Evolutionary conservation across 2,329 filamentous ascomycete genomes (phyloP), one percentile per base, ranked within the genome.

Genomic region (Verticillium longisporum): DNA sequence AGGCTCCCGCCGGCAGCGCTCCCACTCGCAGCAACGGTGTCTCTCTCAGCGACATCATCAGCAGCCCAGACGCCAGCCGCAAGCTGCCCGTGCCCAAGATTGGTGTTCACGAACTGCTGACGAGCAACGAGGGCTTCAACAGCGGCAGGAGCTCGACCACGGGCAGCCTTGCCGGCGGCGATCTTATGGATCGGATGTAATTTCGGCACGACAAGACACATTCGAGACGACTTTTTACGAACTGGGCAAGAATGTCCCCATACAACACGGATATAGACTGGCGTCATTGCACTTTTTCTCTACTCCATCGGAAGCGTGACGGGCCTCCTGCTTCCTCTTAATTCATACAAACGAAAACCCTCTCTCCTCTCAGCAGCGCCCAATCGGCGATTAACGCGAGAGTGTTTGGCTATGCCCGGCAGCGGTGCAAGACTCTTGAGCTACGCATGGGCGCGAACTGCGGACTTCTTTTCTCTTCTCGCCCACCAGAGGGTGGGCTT

Each of bases 31-130:
- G 83, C 67, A 84, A 81, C 61, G 92, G 92, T 50, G 85, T 96
- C 61, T 90, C 91, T 45, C 88, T 98, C 68, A 90, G 88, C 62
- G 94, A 98, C 73, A 98, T 98, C 70, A 95, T 98, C 79, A 92
- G 89, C 71, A 88, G 89, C 67, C 85, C 92, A 1, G 93, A 97
- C 65, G 92, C 92, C 41, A 89, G 90, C 31, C 83, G 94, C 68
- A 98, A 98, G 75, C 81, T 98, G 18, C 94, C 94, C 0, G 90
- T 97, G 15, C 92, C 92, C 6, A 91, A 94, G 75, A 85, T 93
- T 96, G 54, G 90, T 90, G 88, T 96, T 5, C 90, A 94, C 68
- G 94, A 97, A 68, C 82, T 97, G 61, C 79, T 96, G 62, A 88
- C 88, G 64, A 82, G 86, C 1, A 83, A 78, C 57, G 80, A 82